Percentiles rank a stretch among this genome's conserved stretches.
phyloP scores from a whole-genome alignment of 2,329 filamentous ascomycete genomes.

The Alternaria infectoria region DNA sequence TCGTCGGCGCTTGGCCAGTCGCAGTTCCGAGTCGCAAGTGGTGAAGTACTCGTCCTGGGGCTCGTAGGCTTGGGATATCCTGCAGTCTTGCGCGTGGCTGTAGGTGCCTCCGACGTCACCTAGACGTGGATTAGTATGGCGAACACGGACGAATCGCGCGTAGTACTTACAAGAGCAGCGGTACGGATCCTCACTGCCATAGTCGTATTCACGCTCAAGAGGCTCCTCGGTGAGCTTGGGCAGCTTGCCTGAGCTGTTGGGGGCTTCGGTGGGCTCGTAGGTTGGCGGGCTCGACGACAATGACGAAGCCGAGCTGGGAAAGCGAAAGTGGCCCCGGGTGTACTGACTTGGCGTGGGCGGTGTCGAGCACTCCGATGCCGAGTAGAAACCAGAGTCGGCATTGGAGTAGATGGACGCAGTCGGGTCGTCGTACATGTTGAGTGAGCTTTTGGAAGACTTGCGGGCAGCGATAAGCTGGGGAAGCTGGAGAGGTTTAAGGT shows the following conservation, averaged over 20 bases:
- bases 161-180: conserved; percentile 73
- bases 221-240: conserved; percentile 88
- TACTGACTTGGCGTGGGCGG: conserved; percentile 76
- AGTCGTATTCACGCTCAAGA: conserved; percentile 69
- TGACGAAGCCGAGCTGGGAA: conserved; percentile 80
- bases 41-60: conserved; percentile 67
- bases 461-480: conserved; percentile 48
- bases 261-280: conserved; percentile 61
- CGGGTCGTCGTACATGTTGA: conserved; percentile 42
- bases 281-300: conserved; percentile 63
- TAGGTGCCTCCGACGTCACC: conserved; percentile 64
- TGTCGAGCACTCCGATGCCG: conserved; percentile 70
- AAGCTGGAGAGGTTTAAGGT: conserved; percentile 49
- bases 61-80: conserved; percentile 67
- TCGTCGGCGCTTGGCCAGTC: conserved; percentile 62
- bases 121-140: conserved; percentile 44
- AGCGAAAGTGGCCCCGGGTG: conserved; percentile 65
- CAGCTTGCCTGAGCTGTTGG: conserved; percentile 69
- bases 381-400: conserved; percentile 51
- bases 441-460: conserved; percentile 43
- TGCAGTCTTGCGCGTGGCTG: conserved; percentile 54
- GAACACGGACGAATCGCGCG: conserved; percentile 5
- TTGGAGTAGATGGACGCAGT: conserved; percentile 42
- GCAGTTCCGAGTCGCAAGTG: conserved; percentile 63
- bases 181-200: conserved; percentile 57